Evolutionary conservation across 2,329 filamentous ascomycete genomes (phyloP), one percentile per base, ranked within the genome.

Genomic region (Cladophialophora immunda): DNA sequence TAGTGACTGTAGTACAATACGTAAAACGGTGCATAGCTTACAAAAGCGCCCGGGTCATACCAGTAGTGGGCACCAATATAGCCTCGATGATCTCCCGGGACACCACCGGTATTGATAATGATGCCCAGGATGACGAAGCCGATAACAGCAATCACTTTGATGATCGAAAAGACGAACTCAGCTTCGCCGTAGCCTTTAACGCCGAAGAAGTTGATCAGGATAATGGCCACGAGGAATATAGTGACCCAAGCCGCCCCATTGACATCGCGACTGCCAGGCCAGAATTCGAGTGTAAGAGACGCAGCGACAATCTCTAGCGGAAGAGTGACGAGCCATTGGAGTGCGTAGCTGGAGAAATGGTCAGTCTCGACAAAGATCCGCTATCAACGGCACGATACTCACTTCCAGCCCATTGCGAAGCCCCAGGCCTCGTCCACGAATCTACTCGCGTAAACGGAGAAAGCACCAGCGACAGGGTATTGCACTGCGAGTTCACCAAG

Each of bases 371-470:
- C 13, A 25, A 47, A 5, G 13, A 34, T 22, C 19, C 7, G 13
- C 0, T 22, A n/a, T 19, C 32, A 17, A 13, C 30, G 50, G 9
- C 25, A 45, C 7, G 59, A 4, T 30, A 84, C 87, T 78, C 78
- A 92, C 85, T 96, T 97, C 93, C 93, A 97, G 17, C 93, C 93
- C 92, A 97, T 96, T 55, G 93, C 92, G 76, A 97, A 97, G 0
- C 93, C 93, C 93, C 93, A 97, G 0, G 94, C 93, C 0, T 94
- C 94, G 75, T 97, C 93, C 19, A 97, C 79, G 75, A 97, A 97
- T n/a, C 94, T 88, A 32, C 92, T 97, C 11, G 93, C 94, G 81
- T 94, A 97, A 9, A 92, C 90, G 0, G 93, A 92, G 76, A 97
- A 97, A 2, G 93, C 95, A 63, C 94, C 94, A 32, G 94, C 92